Evolutionary conservation across 2,329 filamentous ascomycete genomes (phyloP), one percentile per base, ranked within the genome.

Genomic region (Incumbomyces lentus): DNA sequence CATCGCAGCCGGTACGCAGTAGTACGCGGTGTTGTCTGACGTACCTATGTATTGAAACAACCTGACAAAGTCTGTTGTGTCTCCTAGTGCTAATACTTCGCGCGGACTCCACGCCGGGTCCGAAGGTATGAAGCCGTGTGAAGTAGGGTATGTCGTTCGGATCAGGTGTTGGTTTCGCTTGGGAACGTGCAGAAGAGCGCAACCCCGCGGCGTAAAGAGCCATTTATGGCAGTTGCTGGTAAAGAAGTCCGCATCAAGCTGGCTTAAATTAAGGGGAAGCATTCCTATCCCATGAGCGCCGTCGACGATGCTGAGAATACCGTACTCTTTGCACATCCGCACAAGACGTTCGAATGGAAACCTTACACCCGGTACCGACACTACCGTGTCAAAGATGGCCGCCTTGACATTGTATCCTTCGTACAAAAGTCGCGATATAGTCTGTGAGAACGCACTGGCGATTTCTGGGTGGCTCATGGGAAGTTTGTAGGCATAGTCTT

Each of bases 181-280:
- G 0, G 88, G 84, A 1, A 92, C 84, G 64, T 93, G 84, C 53
- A 95, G 77, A 3, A 92, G 69, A 2, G 87, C 87, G 60, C 84
- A 88, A 13, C 82, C 83, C 29, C 89, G 79, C 1, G 89, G 90
- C 1, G 79, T 77, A 59, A 79, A 81, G 6, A 95, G 78, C 90
- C 90, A 96, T 69, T 94, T 94, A 69, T 94, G 86, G 56, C 81
- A 86, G 62, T 95, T 95, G 46, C 75, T 82, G 12, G 90, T 75
- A 59, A 93, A 86, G 67, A 94, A 95, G 63, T 95, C 89, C 0
- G 87, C 81, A 52, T 88, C 76, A 2, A 88, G 67, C 3, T 66
- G 62, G 0, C 60, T 53, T 12, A 95, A 65, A 62, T 93, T 77
- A 6, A 95, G 63, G 1, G 75, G 70, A 6, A 95, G 73, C 64